Evolutionary conservation across 441 rosid species (phyloP).

Genomic region (Rhodomyrtus psidioides): DNA sequence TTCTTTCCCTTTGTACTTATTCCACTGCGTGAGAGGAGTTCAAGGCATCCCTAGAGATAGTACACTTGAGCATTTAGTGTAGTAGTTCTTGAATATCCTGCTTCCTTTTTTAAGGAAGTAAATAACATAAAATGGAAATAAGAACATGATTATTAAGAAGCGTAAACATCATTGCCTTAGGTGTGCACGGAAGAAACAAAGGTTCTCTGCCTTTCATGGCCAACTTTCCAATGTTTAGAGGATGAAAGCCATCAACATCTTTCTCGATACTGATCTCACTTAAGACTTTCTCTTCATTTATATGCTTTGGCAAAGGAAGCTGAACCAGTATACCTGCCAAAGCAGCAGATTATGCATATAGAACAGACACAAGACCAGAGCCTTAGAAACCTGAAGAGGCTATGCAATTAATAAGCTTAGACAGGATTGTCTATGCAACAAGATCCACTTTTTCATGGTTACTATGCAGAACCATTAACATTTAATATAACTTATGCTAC

Average conservation of each 20-base stretch:
- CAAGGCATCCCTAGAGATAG: conserved; percentile 62
- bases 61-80: background rate
- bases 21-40: conserved; percentile 75
- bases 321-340: conserved; percentile 78
- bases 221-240: conserved; percentile 86
- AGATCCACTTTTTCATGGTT: background rate
- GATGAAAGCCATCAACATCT: conserved; percentile 98
- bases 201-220: conserved; percentile 99
- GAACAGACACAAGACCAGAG: background rate
- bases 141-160: background rate
- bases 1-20: conserved; percentile 63
- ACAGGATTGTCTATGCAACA: background rate
- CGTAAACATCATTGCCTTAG: conserved; percentile 50
- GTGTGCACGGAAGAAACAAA: conserved; percentile 87
- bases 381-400: background rate
- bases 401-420: background rate
- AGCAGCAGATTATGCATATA: background rate
- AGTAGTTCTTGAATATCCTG: background rate
- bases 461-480: background rate
- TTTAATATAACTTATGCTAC: background rate
- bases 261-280: conserved; percentile 67
- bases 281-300: conserved; percentile 79
- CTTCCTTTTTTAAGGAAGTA: background rate
- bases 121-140: background rate
- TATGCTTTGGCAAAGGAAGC: conserved; percentile 84